phyloP scores from a whole-genome alignment of 768 basidiomycete genomes.

The Pleurotus platypus region DNA sequence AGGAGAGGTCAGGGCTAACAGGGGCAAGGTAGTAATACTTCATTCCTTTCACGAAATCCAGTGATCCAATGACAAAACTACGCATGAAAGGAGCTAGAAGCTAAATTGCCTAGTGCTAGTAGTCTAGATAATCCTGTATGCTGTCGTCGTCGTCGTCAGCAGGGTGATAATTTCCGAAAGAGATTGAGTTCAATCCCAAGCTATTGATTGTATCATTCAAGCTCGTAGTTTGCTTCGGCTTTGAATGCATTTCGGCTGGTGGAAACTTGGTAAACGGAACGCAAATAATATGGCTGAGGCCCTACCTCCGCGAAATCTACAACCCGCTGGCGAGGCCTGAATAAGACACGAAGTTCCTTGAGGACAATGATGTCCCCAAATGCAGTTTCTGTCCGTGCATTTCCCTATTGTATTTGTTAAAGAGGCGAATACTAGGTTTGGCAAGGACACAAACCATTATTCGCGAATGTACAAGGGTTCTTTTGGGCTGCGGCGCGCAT shows the following conservation, averaged over 20 bases:
- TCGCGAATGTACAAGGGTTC: constrained; percentile 32
- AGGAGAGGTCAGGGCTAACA: too few relatives aligned
- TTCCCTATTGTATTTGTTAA: constrained; percentile 17
- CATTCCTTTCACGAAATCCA: too few relatives aligned
- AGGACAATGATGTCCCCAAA: constrained; percentile 34
- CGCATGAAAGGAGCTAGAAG: too few relatives aligned
- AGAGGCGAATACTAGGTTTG: neutral
- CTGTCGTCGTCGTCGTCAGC: neutral
- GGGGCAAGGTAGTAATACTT: too few relatives aligned
- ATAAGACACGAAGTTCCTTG: constrained; percentile 28
- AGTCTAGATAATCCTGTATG: too few relatives aligned
- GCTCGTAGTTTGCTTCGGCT: neutral
- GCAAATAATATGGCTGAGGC: constrained; percentile 15
- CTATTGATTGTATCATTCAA: neutral
- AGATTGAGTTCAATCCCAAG: constrained; percentile 4
- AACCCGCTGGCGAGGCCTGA: constrained; percentile 25
- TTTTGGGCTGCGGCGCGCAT: constrained; percentile 36
- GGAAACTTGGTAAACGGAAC: neutral
- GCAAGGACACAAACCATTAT: constrained; percentile 26
- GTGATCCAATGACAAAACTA: too few relatives aligned
- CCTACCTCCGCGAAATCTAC: constrained; percentile 23
- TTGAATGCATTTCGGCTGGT: neutral
- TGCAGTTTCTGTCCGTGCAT: constrained; percentile 24
- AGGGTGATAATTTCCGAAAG: neutral
- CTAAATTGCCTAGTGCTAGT: too few relatives aligned